Base-by-base conservation (phyloP, 2,329 filamentous ascomycete species). In the Monosporascus sp. region DNA sequence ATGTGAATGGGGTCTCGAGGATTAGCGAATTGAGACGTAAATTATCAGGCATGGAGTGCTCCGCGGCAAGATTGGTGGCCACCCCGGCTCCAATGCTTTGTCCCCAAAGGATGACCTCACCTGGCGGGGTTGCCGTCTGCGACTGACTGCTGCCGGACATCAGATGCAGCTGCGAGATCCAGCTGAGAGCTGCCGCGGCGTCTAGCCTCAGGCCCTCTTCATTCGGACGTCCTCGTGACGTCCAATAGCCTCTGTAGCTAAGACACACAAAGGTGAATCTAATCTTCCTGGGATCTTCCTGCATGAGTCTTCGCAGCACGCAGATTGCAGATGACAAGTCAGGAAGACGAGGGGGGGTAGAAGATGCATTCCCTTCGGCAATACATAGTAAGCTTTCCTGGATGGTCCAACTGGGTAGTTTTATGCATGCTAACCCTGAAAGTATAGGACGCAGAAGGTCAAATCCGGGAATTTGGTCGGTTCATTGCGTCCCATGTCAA, bases 231-330 rank as follows among this genome's bases (percentile, higher is more conserved):
- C 90, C 89, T 35, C 81, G 78, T 2, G 88, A 92, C 11, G 78
- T 90, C 89, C 89, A 93, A 66, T 87, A 93, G 11, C 88, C 87
- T 44, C 88, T 82, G 65, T 90, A 85, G 58, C 80, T 83, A 35
- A 84, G 67, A 54, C 80, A 81, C 8, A 82, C 71, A 60, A 82
- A 74, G 0, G 74, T 80, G 58, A 78, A 78, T 55, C 64, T 58
- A 40, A 65, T 50, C 20, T 54, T 57, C 54, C 54, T 60, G 27
- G 66, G 59, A 38, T 68, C 61, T n/a, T 65, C 55, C n/a, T 67
- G 59, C 31, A 64, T 62, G 43, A 64, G 63, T 43, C 74, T 70
- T 63, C 69, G 70, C 45, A 81, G 65, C 52, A 72, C 71, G 11
- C 71, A 73, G 4, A 85, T 66, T 8, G 80, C 72, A 58, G 72